Evolutionary conservation across 164 flowering plant species (phyloP), one percentile per base, ranked within the genome.

Genomic region (Aristolochia californica): DNA sequence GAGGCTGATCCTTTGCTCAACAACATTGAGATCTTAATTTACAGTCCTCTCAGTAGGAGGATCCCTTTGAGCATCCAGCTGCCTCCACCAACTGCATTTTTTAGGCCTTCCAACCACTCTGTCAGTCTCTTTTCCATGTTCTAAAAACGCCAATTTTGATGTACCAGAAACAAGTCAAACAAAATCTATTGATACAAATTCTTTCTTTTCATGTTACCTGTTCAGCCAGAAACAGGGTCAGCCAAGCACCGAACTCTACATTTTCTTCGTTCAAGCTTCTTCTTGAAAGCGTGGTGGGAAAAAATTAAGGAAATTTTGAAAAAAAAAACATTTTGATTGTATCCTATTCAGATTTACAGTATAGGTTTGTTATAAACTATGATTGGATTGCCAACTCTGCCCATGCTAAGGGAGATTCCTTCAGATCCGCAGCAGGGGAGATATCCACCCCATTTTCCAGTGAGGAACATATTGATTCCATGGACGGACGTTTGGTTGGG

Each of bases 321-420:
- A n/a, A n/a, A n/a, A n/a, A n/a, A 25, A 59, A 64, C 61, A 59
- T 48, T 20, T 1, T 20, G 30, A 18, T 15, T 10, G 18, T 70
- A 55, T 66, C 49, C 40, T 24, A 25, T 52, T 57, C 55, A 50
- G 59, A 66, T 74, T 65, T 77, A 77, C 82, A 72, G 63, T 70
- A 77, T 77, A 68, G 68, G 66, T 72, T 55, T 53, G 74, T 52
- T 47, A 45, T 48, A 12, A 38, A 55, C 70, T 61, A 85, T 0
- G 94, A 79, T 14, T 88, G 76, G 53, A 91, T 78, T 7, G 93
- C 95, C 45, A 91, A 82, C 71, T 91, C 96, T 15, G 94, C 98
- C 96, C 98, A 91, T 10, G 96, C 98, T 74, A 91, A 68, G 51
- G 95, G 80, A 58, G 96, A 86, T 34, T 84, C 75, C 66, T 74